A percentile compares a stretch with the other conserved stretches of the same genome.
These are phyloP conservation scores for Colletotrichum orbiculare DNA, from an alignment of 2,329 filamentous ascomycete genomes.

Conservation along the genomic window DNA sequence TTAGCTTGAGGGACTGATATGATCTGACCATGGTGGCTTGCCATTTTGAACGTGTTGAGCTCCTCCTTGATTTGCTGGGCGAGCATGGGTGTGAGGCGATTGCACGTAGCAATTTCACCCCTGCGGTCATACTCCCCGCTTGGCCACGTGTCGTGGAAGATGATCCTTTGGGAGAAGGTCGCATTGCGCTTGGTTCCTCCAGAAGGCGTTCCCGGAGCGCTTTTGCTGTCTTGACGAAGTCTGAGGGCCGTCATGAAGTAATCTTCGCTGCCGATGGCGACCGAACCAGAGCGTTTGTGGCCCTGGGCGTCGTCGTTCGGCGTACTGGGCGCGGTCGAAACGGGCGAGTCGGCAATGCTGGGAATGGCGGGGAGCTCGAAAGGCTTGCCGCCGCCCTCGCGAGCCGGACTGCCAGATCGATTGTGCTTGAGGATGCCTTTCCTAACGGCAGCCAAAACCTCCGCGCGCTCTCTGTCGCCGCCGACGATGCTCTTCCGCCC, in stretches of 20 bases:
- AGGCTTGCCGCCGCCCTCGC: conserved; percentile 21
- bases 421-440: conserved; percentile 96
- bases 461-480: conserved; percentile 88
- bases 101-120: conserved; percentile 97
- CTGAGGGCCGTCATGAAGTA: conserved; percentile 87
- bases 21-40: conserved; percentile 54
- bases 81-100: conserved; percentile 94
- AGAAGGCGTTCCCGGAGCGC: conserved; percentile 81
- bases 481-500: conserved; percentile 90
- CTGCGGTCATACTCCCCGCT: conserved; percentile 95
- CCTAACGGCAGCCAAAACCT: conserved; percentile 90
- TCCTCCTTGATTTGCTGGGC: conserved; percentile 99
- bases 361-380: conserved; percentile 68
- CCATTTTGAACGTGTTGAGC: conserved; percentile 99
- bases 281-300: conserved; percentile 74
- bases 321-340: conserved; percentile 88
- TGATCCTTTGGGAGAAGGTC: conserved; percentile 90
- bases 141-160: conserved; percentile 97
- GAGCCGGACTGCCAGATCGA: conserved; percentile 29
- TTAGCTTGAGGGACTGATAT: conserved; percentile 48
- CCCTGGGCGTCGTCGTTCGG: conserved; percentile 80
- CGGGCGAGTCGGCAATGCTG: conserved; percentile 79
- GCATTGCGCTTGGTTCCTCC: conserved; percentile 71
- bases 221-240: conserved; percentile 80
- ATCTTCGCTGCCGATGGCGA: conserved; percentile 84